Conservation (phyloP, 495 filamentous ascomycete species). For the Lophium mytilinum region DNA sequence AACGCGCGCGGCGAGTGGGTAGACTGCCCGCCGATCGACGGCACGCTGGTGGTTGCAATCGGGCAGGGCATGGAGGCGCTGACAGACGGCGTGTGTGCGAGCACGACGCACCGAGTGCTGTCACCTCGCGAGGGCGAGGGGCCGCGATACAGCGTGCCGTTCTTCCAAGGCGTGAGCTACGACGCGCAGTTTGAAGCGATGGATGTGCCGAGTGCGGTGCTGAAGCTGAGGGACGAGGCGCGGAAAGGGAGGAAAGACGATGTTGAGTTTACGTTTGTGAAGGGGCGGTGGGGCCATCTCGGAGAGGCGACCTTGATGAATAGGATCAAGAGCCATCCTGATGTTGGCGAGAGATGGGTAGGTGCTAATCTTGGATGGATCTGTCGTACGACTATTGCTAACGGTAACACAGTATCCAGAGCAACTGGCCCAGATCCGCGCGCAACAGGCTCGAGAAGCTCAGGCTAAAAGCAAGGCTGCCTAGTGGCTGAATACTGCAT, state of each 20-base stretch:
- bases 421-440: constrained; percentile 28
- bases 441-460: constrained; percentile 25
- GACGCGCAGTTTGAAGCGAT: constrained; percentile 74
- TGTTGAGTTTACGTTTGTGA: constrained; percentile 72
- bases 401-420: constrained; percentile 30
- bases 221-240: constrained; percentile 46
- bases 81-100: constrained; percentile 77
- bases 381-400: neutral
- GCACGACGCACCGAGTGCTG: constrained; percentile 75
- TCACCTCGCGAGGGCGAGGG: constrained; percentile 54
- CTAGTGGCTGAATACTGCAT: neutral
- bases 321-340: constrained; percentile 80
- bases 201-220: constrained; percentile 60
- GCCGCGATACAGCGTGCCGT: constrained; percentile 74
- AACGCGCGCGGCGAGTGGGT: constrained; percentile 80
- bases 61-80: constrained; percentile 88
- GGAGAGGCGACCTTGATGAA: constrained; percentile 79
- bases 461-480: neutral
- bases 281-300: constrained; percentile 55
- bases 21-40: constrained; percentile 53
- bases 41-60: constrained; percentile 75
- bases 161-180: constrained; percentile 85
- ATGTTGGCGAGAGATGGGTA: constrained; percentile 75
- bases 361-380: constrained; percentile 1
- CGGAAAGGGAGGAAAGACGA: constrained; percentile 50